A percentile compares a stretch with the other conserved stretches of the same genome.
Conservation (phyloP, 1,284 basidiomycete species). For the Phellinidium pouzarii region DNA sequence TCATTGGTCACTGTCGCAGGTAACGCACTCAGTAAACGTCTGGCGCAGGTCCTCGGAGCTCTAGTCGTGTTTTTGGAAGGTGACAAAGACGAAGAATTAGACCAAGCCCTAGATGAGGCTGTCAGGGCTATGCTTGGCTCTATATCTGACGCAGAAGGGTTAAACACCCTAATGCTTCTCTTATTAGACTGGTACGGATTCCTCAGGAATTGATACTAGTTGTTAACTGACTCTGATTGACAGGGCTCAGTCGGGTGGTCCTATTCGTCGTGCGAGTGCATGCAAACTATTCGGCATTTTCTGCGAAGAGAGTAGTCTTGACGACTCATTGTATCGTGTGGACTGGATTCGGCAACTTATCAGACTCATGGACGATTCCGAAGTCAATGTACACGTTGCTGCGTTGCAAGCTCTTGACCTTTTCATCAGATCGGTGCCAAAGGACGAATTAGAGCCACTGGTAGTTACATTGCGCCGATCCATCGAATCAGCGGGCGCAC, state of each 20-base stretch:
- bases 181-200: constrained; percentile 77
- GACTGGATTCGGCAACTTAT: constrained; percentile 97
- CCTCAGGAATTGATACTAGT: not conserved
- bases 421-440: constrained; percentile 87
- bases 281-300: constrained; percentile 76
- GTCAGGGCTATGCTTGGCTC: constrained; percentile 68
- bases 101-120: constrained; percentile 70
- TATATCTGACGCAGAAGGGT: constrained; percentile 76
- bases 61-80: constrained; percentile 68
- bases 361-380: constrained; percentile 76
- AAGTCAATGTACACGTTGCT: constrained; percentile 70
- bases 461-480: constrained; percentile 85
- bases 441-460: constrained; percentile 87
- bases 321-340: constrained; percentile 78
- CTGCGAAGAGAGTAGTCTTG: constrained; percentile 76
- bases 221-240: constrained; percentile 12
- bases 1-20: constrained; percentile 93
- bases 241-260: constrained; percentile 75
- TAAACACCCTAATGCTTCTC: constrained; percentile 84
- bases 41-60: constrained; percentile 71
- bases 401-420: constrained; percentile 83
- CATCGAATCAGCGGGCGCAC: constrained; percentile 80
- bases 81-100: constrained; percentile 63
- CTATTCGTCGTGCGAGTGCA: constrained; percentile 69
- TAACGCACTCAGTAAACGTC: constrained; percentile 76